Conservation (phyloP, 164 flowering plant genomes). For the Vitis rupestris region DNA sequence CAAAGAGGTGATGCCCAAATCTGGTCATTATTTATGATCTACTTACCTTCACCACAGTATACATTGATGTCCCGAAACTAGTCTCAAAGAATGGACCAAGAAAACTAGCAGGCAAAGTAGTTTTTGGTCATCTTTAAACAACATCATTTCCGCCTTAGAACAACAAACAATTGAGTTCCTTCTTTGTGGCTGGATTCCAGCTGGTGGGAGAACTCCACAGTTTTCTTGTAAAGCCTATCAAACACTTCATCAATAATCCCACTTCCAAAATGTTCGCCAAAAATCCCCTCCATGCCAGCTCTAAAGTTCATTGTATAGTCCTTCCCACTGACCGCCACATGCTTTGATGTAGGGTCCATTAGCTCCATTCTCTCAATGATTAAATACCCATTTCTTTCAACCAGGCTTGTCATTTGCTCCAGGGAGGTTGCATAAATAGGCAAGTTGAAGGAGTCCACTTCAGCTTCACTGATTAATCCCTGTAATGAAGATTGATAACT, state of each 20-base stretch:
- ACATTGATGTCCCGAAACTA: too few species aligned
- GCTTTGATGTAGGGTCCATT: neutral
- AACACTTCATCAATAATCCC: slow-evolving; percentile 6
- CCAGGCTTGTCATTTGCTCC: slow-evolving; percentile 7
- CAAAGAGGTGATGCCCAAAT: too few species aligned
- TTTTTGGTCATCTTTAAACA: too few species aligned
- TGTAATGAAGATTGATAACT: neutral
- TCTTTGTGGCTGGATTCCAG: neutral
- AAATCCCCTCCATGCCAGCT: slow-evolving; percentile 1
- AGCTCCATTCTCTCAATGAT: slow-evolving; percentile 14
- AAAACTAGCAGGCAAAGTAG: too few species aligned
- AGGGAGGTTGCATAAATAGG: slow-evolving; percentile 16
- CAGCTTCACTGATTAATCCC: slow-evolving; percentile 21
- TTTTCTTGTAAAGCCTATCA: neutral
- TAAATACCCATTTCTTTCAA: slow-evolving; percentile 21
- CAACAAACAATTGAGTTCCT: slow-evolving; percentile 2
- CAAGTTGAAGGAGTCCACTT: slow-evolving; percentile 26
- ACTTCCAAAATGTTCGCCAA: slow-evolving; percentile 2
- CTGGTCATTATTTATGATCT: too few species aligned
- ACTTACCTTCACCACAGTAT: too few species aligned
- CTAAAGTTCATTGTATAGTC: neutral
- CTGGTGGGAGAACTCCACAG: neutral
- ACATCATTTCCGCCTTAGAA: slow-evolving; percentile 1
- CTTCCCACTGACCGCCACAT: neutral
- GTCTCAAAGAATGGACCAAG: too few species aligned